Base-by-base conservation (phyloP, 2,329 filamentous ascomycete genomes). In the Calonectria hawksworthii region DNA sequence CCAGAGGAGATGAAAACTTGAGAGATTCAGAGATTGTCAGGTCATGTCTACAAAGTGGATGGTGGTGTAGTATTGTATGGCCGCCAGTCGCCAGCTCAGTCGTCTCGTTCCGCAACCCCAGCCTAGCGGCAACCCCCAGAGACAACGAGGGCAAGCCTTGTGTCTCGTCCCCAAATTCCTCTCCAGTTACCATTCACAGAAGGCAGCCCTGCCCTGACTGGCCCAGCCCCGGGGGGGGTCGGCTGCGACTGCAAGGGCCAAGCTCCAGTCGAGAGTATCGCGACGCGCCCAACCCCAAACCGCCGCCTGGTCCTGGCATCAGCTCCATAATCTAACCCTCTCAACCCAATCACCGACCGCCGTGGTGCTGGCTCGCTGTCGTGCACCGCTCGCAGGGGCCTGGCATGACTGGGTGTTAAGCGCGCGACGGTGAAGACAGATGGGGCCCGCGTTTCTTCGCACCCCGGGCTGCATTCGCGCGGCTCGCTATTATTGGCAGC, bases 261-360 rank as follows among this genome's bases (percentile, higher is more conserved):
- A 41, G 36, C 70, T 73, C 72, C 76, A 81, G 74, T 77, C 76
- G 72, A 72, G 44, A 71, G 79, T 80, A 78, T 81, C 79, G 77
- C 75, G 71, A 80, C 69, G 78, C 79, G 79, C 79, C 78, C 79
- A 68, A 74, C 69, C 34, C 73, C 75, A 74, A 74, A 65, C 73
- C 54, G 54, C 78, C 63, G 44, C n/a, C 68, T 61, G 23, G 54
- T 51, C 56, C 65, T 34, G 32, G 44, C n/a, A 64, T 30, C 30
- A 36, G 36, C 44, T 44, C 69, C 63, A 67, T 63, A 2, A 30
- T 63, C 32, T 51, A 67, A 38, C n/a, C 63, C 51, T 67, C 67
- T 28, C 32, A 68, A 36, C 26, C 61, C 61, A 65, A 65, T 65
- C 38, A 32, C 14, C 38, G 21, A 16, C 4, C n/a, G n/a, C 56